A percentile compares a stretch with the other conserved stretches of the same genome.
Conservation (phyloP, 495 filamentous ascomycete species). For the Neohortaea acidophila region DNA sequence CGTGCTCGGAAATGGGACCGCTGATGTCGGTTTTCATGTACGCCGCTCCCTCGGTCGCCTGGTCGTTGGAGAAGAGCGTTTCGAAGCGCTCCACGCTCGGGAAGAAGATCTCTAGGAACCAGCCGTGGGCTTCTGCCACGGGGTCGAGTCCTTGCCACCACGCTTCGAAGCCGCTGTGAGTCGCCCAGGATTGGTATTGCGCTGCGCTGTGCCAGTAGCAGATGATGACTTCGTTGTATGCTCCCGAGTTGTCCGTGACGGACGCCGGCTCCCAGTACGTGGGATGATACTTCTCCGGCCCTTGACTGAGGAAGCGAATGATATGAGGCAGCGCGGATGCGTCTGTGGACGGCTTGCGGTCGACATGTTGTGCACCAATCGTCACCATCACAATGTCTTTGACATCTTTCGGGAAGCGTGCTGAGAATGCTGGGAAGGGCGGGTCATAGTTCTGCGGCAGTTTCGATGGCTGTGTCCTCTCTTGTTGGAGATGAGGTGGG, state of each 20-base stretch:
- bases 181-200: slow-evolving; percentile 18
- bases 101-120: slow-evolving; percentile 25
- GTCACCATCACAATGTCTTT: slow-evolving; percentile 25
- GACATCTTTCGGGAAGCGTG: slow-evolving; percentile 17
- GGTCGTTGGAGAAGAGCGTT: slow-evolving; percentile 21
- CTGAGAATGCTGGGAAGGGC: slow-evolving; percentile 16
- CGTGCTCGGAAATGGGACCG: slow-evolving; percentile 19
- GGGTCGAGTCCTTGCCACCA: slow-evolving; percentile 22
- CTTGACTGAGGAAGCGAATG: not conserved
- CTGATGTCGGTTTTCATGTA: slow-evolving; percentile 20
- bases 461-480: slow-evolving; percentile 1
- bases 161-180: slow-evolving; percentile 17
- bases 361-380: slow-evolving; percentile 20
- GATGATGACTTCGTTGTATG: slow-evolving; percentile 20
- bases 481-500: no score
- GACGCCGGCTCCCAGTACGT: slow-evolving; percentile 20
- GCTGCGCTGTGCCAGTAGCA: slow-evolving; percentile 23
- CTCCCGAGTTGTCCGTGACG: slow-evolving; percentile 17
- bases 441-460: slow-evolving; percentile 7
- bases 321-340: not conserved
- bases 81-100: slow-evolving; percentile 24
- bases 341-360: slow-evolving; percentile 7
- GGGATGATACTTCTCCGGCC: slow-evolving; percentile 1
- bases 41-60: slow-evolving; percentile 19
- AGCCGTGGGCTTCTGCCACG: slow-evolving; percentile 13